Conservation (phyloP, 2,329 filamentous ascomycete species). For the Blumeria hordei region DNA sequence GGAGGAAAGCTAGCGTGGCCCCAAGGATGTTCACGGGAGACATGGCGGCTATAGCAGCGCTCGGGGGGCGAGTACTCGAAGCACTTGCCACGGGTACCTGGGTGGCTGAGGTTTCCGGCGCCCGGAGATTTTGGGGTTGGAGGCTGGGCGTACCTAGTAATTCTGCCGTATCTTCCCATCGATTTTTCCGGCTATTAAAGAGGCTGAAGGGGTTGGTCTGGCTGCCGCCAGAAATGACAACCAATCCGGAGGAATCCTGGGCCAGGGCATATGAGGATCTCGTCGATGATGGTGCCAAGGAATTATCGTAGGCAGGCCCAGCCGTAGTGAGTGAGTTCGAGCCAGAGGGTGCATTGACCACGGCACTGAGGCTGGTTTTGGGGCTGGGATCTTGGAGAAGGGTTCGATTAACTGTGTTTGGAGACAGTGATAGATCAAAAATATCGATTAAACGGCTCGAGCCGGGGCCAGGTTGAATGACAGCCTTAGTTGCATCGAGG, state of each 20-base stretch:
- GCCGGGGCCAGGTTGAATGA: slow-evolving; percentile 47
- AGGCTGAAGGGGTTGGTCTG: slow-evolving; percentile 37
- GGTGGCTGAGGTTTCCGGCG: background rate
- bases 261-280: slow-evolving; percentile 52
- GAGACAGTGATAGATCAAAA: slow-evolving; percentile 50
- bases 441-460: slow-evolving; percentile 55
- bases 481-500: slow-evolving; percentile 32
- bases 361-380: slow-evolving; percentile 7
- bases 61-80: slow-evolving; percentile 3
- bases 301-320: slow-evolving; percentile 62
- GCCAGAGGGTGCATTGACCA: no score
- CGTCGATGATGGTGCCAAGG: slow-evolving; percentile 38
- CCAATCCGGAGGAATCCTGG: slow-evolving; percentile 32
- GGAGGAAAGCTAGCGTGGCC: slow-evolving; percentile 59
- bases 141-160: slow-evolving; percentile 3
- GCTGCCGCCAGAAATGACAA: slow-evolving; percentile 60
- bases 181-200: slow-evolving; percentile 52
- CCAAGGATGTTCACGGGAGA: slow-evolving; percentile 42
- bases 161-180: slow-evolving; percentile 48
- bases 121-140: slow-evolving; percentile 8
- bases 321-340: slow-evolving; percentile 28
- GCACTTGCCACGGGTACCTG: slow-evolving; percentile 2
- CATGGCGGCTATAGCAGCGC: slow-evolving; percentile 11
- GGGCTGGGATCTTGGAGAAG: slow-evolving; percentile 34
- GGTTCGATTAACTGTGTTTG: slow-evolving; percentile 50